Percentiles rank a stretch among this genome's conserved stretches.
Conservation (phyloP, 139 green algal species). For the Chlamydomonas sphaeroides region DNA sequence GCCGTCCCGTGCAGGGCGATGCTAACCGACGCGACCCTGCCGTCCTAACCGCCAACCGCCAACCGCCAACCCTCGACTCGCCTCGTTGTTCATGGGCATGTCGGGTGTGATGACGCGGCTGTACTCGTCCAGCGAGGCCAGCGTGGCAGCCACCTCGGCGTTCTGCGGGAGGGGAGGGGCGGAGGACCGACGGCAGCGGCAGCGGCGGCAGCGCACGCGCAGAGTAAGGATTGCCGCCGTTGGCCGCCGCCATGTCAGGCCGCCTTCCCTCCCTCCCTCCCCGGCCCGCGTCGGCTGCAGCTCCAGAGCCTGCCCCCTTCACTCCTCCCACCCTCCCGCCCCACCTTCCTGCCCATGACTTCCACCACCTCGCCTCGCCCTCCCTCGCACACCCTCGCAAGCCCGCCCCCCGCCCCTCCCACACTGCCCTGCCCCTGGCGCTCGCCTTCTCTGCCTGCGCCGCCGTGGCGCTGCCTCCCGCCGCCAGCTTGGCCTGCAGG, state of each 20-base stretch:
- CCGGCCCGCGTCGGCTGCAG: no score
- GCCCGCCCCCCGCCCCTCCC: not conserved
- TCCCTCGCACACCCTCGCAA: not conserved
- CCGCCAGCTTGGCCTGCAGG: slow-evolving; percentile 4
- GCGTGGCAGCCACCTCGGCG: not conserved
- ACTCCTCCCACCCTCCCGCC: not conserved
- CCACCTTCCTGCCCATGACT: no score
- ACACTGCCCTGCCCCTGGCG: not conserved
- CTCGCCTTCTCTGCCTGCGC: no score
- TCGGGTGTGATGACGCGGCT: slow-evolving; percentile 71
- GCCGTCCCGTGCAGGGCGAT: no score
- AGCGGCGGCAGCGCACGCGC: not conserved
- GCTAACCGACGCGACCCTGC: no score
- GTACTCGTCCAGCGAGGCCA: slow-evolving; percentile 57
- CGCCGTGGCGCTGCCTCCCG: not conserved
- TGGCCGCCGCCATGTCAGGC: not conserved
- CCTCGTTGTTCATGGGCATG: slow-evolving; percentile 62
- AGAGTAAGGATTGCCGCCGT: not conserved
- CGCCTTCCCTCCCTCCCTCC: no score
- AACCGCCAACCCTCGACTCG: no score
- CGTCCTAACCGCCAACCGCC: no score
- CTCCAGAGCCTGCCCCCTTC: no score
- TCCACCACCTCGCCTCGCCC: not conserved
- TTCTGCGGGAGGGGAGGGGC: not conserved
- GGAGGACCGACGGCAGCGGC: no score